These are phyloP conservation scores for Raffaelea arxii DNA, from an alignment of 2,329 filamentous ascomycete species.

Conservation along the genomic window DNA sequence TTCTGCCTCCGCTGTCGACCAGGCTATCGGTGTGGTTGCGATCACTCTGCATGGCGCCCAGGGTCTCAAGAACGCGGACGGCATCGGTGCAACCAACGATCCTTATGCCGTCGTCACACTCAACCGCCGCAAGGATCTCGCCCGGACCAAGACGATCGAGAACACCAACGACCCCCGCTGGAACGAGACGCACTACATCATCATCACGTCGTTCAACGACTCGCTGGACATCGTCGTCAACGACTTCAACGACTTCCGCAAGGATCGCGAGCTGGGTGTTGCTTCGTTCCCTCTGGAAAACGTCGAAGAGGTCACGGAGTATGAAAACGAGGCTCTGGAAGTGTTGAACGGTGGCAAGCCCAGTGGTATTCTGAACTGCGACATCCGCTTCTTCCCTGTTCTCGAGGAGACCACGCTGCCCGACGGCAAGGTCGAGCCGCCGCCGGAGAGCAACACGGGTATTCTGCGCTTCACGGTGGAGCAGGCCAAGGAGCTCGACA, in stretches of 20 bases:
- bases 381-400: constrained; percentile 93
- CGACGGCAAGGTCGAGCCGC: constrained; percentile 69
- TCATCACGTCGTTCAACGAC: constrained; percentile 85
- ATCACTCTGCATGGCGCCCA: constrained; percentile 85
- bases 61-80: constrained; percentile 90
- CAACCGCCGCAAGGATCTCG: constrained; percentile 72
- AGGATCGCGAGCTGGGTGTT: constrained; percentile 88
- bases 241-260: constrained; percentile 92
- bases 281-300: constrained; percentile 80
- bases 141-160: constrained; percentile 77
- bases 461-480: constrained; percentile 90
- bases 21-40: constrained; percentile 88
- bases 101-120: constrained; percentile 81
- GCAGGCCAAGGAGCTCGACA: constrained; percentile 92
- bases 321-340: constrained; percentile 79
- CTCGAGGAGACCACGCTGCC: constrained; percentile 60
- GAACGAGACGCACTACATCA: constrained; percentile 95
- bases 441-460: constrained; percentile 85
- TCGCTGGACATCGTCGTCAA: constrained; percentile 74
- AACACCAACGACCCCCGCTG: constrained; percentile 83
- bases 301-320: constrained; percentile 64
- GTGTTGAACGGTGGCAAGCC: constrained; percentile 76
- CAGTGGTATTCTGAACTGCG: constrained; percentile 68
- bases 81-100: constrained; percentile 71
- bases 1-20: constrained; percentile 84